Evolutionary conservation across 805 yeast genomes (phyloP).

Genomic region (Torulaspora gathmanii): DNA sequence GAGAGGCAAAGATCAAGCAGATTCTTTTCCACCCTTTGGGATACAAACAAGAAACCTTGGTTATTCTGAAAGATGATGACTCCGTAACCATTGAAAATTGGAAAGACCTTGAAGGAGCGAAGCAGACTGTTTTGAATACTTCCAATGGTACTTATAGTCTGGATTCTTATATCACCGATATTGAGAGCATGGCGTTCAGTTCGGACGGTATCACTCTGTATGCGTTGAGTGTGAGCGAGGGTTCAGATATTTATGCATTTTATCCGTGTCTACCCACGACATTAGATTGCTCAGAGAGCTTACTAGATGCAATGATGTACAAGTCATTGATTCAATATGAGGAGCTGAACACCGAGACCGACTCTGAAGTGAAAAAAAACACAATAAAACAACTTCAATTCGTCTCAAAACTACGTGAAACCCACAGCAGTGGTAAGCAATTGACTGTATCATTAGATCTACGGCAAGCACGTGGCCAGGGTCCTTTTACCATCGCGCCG

Average conservation of each 20-base stretch:
- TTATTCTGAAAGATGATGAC: constrained; percentile 25
- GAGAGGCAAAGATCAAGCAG: constrained; percentile 34
- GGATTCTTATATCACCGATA: constrained; percentile 20
- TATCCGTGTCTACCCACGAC: constrained; percentile 58
- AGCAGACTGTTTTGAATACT: constrained; percentile 9
- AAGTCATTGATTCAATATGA: constrained; percentile 28
- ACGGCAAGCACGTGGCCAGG: constrained; percentile 37
- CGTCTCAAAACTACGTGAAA: constrained; percentile 32
- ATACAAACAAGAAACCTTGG: constrained; percentile 19
- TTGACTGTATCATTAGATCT: constrained; percentile 6
- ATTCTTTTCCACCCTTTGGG: constrained; percentile 44
- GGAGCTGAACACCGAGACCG: constrained; percentile 13
- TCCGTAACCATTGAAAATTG: constrained; percentile 25
- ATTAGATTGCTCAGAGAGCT: constrained; percentile 13
- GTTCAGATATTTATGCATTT: constrained; percentile 51
- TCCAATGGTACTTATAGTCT: constrained; percentile 21
- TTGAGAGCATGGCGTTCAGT: constrained; percentile 26
- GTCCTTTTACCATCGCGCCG: constrained; percentile 52
- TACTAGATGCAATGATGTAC: constrained; percentile 33
- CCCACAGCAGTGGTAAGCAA: not conserved
- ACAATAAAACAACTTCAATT: constrained; percentile 39
- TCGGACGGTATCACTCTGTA: constrained; percentile 50
- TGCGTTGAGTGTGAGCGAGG: constrained; percentile 45
- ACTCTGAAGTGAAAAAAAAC: constrained; percentile 20
- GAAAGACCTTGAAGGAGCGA: constrained; percentile 3